A percentile compares a stretch with the other conserved stretches of the same genome.
Evolutionary conservation across 108 stramenopile genomes (phyloP).

Genomic region (Cyclotella cryptica): DNA sequence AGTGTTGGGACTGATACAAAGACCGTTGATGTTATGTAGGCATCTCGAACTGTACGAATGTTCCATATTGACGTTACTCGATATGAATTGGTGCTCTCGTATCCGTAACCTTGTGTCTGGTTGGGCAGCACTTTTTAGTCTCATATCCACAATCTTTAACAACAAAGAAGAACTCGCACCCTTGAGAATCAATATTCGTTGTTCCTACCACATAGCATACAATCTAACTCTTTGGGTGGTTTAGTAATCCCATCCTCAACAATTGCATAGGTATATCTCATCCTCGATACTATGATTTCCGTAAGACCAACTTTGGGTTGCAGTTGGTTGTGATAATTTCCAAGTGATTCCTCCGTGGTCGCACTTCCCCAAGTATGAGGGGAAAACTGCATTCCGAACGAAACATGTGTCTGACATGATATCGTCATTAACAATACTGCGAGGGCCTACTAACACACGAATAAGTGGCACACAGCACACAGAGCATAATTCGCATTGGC

Average conservation of each 20-base stretch:
- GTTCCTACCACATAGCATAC: constrained; percentile 63
- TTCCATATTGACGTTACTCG: constrained; percentile 78
- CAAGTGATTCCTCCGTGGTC: constrained; percentile 86
- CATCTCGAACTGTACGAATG: constrained; percentile 90
- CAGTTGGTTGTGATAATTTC: constrained; percentile 95
- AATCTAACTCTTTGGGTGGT: constrained; percentile 47
- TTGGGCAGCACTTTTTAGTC: constrained; percentile 87
- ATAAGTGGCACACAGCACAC: constrained; percentile 89
- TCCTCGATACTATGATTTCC: constrained; percentile 90
- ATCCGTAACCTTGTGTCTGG: constrained; percentile 89
- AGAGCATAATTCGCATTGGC: constrained; percentile 80
- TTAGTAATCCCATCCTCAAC: constrained; percentile 54
- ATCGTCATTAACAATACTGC: constrained; percentile 61
- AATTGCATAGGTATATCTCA: constrained; percentile 81
- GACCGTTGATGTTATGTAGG: constrained; percentile 73
- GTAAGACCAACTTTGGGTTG: constrained; percentile 95
- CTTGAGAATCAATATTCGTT: constrained; percentile 55
- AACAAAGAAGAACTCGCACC: constrained; percentile 49
- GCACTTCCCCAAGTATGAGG: constrained; percentile 87
- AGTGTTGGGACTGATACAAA: constrained; percentile 59
- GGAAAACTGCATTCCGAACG: constrained; percentile 91
- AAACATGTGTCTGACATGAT: constrained; percentile 58
- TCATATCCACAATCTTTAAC: constrained; percentile 90
- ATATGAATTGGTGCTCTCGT: constrained; percentile 91
- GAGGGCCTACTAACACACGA: constrained; percentile 92